Evolutionary conservation across 176 grass and related monocot genomes (phyloP).

Genomic region (Bothriochloa decipiens): DNA sequence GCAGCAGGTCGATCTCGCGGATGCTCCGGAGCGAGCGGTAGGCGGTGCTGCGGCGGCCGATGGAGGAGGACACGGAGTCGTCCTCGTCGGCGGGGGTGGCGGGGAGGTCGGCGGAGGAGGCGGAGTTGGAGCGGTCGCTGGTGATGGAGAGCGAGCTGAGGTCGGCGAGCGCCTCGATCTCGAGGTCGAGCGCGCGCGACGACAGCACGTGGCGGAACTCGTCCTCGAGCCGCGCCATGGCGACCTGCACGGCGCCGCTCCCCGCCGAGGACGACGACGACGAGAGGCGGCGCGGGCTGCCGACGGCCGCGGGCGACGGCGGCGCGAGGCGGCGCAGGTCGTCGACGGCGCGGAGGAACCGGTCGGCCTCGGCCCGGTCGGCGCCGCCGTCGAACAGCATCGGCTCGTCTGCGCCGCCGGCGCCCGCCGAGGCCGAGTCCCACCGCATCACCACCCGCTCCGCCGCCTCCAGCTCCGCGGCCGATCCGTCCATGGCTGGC

Average conservation of each 20-base stretch:
- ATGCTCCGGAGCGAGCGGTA: constrained; percentile 77
- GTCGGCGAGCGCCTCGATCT: constrained; percentile 63
- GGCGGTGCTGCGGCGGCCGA: constrained; percentile 55
- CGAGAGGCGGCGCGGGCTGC: constrained; percentile 58
- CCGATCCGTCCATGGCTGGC: constrained; percentile 61
- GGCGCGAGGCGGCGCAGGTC: constrained; percentile 61
- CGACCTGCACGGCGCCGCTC: constrained; percentile 50
- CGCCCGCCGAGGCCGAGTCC: constrained; percentile 41
- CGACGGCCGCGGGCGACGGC: constrained; percentile 39
- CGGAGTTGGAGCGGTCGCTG: constrained; percentile 41
- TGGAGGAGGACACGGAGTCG: constrained; percentile 37
- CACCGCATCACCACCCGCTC: constrained; percentile 60
- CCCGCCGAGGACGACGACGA: constrained; percentile 35
- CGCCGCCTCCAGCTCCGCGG: constrained; percentile 61
- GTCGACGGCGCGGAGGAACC: constrained; percentile 71
- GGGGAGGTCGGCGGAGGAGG: constrained; percentile 34
- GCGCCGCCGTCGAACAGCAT: constrained; percentile 55
- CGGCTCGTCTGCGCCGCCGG: constrained; percentile 52
- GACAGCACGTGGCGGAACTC: constrained; percentile 80
- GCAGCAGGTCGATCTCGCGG: constrained; percentile 90
- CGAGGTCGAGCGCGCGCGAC: constrained; percentile 57
- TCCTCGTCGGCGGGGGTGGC: constrained; percentile 25
- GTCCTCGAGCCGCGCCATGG: constrained; percentile 81
- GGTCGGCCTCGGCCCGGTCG: constrained; percentile 56
- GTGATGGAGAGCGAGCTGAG: constrained; percentile 56